Conservation (phyloP, 148 eudicot species). For the Rhododendron griersonianum region DNA sequence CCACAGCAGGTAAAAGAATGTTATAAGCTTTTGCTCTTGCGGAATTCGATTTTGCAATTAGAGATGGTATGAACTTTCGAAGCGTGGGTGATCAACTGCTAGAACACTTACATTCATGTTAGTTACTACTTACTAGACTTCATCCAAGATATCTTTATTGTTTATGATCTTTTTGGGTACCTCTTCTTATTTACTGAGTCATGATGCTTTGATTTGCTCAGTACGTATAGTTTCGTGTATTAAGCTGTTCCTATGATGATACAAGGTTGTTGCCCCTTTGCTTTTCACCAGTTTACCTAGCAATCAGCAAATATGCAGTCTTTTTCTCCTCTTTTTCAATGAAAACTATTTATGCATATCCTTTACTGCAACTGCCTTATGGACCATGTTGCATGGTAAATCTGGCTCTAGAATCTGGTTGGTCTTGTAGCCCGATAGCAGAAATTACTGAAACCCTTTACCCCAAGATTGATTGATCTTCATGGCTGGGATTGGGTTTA, state of each 20-base stretch:
- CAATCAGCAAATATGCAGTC: neutral
- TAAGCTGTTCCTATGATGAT: neutral
- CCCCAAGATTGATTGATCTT: neutral
- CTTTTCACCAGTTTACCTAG: neutral
- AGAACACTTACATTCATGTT: neutral
- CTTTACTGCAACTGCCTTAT: neutral
- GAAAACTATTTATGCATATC: neutral
- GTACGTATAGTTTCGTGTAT: neutral
- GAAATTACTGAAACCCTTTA: neutral
- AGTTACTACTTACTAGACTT: neutral
- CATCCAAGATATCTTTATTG: neutral
- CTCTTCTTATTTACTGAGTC: neutral
- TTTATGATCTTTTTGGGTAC: neutral
- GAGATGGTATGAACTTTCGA: neutral
- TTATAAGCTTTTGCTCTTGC: neutral
- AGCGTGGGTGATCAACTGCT: neutral
- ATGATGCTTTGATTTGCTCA: neutral
- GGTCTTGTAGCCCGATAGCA: neutral
- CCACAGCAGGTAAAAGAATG: constrained; percentile 67
- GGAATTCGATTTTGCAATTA: neutral
- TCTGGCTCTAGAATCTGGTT: neutral
- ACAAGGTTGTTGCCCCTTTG: neutral
- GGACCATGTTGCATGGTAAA: neutral
- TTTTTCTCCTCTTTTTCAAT: neutral
- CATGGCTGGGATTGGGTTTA: neutral